Conservation (phyloP, 2,329 filamentous ascomycete genomes). For the Tolypocladium amazonense region DNA sequence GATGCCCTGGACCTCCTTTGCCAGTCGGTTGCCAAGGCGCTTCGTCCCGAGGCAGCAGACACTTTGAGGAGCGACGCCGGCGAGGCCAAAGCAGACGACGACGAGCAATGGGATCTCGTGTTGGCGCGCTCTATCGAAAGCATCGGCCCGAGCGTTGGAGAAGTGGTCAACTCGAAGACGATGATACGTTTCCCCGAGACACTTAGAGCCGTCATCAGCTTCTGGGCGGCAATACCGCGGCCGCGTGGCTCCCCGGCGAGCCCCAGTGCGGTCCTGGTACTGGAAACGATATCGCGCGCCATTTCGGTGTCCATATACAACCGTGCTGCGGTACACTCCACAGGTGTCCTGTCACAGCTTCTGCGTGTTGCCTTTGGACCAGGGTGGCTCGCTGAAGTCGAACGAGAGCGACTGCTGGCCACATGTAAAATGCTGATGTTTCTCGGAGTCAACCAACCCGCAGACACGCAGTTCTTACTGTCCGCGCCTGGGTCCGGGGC, state of each 20-base stretch:
- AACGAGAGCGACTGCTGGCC: conserved; percentile 49
- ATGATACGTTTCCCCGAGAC: conserved; percentile 52
- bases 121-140: conserved; percentile 25
- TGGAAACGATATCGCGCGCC: conserved; percentile 51
- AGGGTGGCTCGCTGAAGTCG: conserved; percentile 39
- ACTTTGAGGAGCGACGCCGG: not conserved
- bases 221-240: conserved; percentile 53
- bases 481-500: conserved; percentile 39
- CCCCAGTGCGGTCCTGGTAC: conserved; percentile 50
- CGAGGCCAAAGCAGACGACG: conserved; percentile 14
- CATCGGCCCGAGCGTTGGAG: conserved; percentile 29
- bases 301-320: conserved; percentile 57
- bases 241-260: conserved; percentile 31
- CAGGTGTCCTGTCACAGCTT: conserved; percentile 58
- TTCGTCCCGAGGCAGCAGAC: conserved; percentile 19
- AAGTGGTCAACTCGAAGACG: conserved; percentile 39
- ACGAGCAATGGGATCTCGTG: conserved; percentile 27
- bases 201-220: conserved; percentile 48
- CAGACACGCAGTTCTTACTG: conserved; percentile 69
- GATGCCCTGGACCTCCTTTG: conserved; percentile 63
- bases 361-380: conserved; percentile 49
- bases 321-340: conserved; percentile 59
- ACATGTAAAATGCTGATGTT: conserved; percentile 61
- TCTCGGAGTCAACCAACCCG: conserved; percentile 68
- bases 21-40: conserved; percentile 31